Conservation (phyloP, 139 green algal species). For the Closterium sp. region DNA sequence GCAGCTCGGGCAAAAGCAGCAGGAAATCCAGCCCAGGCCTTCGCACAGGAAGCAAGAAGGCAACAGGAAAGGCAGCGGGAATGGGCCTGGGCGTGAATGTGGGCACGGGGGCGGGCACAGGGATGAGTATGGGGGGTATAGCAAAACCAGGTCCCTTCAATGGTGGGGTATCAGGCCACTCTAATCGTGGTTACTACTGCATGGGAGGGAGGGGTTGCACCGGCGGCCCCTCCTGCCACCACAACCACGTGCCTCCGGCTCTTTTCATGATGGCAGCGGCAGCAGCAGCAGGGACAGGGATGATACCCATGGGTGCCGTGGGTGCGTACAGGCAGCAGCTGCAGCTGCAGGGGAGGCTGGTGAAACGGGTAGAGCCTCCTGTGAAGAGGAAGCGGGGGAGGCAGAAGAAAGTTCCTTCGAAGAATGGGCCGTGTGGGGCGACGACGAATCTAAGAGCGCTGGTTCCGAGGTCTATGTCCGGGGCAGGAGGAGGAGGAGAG, state of each 20-base stretch:
- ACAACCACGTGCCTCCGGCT: background rate
- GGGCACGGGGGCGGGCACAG: background rate
- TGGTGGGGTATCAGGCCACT: background rate
- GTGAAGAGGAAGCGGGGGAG: background rate
- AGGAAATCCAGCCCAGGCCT: no score
- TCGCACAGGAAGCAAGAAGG: no score
- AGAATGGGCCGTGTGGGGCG: conserved; percentile 8
- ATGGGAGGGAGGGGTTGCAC: background rate
- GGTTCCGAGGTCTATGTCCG: background rate
- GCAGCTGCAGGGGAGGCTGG: background rate
- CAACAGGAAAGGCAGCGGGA: no score
- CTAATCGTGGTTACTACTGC: background rate
- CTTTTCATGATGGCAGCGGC: background rate
- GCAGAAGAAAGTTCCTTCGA: background rate
- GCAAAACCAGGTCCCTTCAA: background rate
- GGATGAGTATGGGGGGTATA: background rate
- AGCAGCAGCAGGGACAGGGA: background rate
- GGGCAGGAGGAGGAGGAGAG: background rate
- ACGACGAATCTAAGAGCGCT: conserved; percentile 2
- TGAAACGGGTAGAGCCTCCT: background rate
- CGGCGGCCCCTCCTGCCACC: background rate
- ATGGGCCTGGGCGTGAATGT: no score
- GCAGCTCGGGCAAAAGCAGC: no score
- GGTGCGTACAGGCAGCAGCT: background rate
- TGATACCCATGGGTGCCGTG: background rate